phyloP scores from a whole-genome alignment of 1,139 yeast species.

The Ogataea hybrid region DNA sequence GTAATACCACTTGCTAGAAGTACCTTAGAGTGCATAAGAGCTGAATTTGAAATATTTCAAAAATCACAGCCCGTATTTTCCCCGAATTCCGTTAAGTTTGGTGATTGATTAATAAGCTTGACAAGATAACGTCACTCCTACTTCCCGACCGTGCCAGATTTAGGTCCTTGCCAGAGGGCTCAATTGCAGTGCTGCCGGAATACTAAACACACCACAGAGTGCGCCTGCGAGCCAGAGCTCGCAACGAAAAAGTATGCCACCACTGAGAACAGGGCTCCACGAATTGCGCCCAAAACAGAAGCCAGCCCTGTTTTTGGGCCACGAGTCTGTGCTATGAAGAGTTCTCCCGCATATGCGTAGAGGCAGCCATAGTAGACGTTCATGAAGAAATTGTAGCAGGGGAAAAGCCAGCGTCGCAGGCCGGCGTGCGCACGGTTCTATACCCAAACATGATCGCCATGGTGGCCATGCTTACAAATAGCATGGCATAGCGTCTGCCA shows the following conservation, averaged over 20 bases:
- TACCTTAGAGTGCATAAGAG: background rate
- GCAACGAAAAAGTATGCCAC: conserved; percentile 45
- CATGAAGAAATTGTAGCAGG: conserved; percentile 44
- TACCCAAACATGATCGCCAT: conserved; percentile 59
- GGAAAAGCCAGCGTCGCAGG: conserved; percentile 52
- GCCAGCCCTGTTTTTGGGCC: conserved; percentile 56
- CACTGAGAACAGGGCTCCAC: conserved; percentile 52
- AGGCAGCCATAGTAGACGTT: conserved; percentile 53
- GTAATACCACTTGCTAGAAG: background rate
- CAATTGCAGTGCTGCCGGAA: conserved; percentile 44
- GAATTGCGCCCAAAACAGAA: conserved; percentile 44
- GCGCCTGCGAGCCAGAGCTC: conserved; percentile 58
- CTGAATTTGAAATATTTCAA: no score
- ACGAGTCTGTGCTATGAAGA: conserved; percentile 53
- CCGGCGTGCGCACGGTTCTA: conserved; percentile 49
- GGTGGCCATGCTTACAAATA: conserved; percentile 48
- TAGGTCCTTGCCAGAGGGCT: conserved; percentile 35
- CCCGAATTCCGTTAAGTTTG: background rate
- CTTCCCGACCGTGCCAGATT: background rate
- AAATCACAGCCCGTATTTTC: background rate
- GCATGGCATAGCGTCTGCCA: conserved; percentile 58
- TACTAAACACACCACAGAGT: conserved; percentile 43
- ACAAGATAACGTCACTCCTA: background rate
- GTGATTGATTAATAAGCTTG: background rate
- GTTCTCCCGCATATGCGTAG: conserved; percentile 60